phyloP scores from a whole-genome alignment of 202 grass and related monocot species.

The Dendrocalamus latiflorus region DNA sequence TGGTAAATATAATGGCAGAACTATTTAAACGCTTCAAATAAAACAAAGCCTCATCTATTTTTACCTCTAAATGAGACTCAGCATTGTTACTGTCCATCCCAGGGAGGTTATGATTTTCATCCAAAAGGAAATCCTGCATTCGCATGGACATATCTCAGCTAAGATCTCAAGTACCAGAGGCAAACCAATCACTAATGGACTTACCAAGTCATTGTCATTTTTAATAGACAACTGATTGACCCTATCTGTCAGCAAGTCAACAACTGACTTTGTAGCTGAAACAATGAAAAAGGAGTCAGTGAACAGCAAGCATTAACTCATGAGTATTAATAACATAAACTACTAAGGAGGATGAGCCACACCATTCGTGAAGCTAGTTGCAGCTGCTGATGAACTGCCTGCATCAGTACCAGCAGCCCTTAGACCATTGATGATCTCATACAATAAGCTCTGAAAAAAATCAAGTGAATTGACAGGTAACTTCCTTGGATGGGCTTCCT shows the following conservation, averaged over 20 bases:
- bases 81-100: slow-evolving; percentile 41
- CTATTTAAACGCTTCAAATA: not conserved
- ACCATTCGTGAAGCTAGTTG: slow-evolving; percentile 62
- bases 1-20: not conserved
- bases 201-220: slow-evolving; percentile 82
- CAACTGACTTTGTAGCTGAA: slow-evolving; percentile 85
- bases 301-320: not conserved
- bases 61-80: slow-evolving; percentile 61
- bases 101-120: slow-evolving; percentile 72
- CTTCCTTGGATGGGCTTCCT: not conserved
- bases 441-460: slow-evolving; percentile 72
- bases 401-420: slow-evolving; percentile 58
- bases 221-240: slow-evolving; percentile 68
- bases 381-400: slow-evolving; percentile 80
- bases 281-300: slow-evolving; percentile 41
- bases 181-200: slow-evolving; percentile 20
- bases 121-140: slow-evolving; percentile 82
- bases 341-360: not conserved
- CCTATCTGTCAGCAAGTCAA: slow-evolving; percentile 91
- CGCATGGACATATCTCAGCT: slow-evolving; percentile 25
- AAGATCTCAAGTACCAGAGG: slow-evolving; percentile 3
- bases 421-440: slow-evolving; percentile 93
- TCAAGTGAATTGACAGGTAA: slow-evolving; percentile 24
- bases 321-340: not conserved
- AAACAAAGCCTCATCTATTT: slow-evolving; percentile 9